Evolutionary conservation across 140 eudicot genomes (phyloP).

Genomic region (Anethum foeniculum): DNA sequence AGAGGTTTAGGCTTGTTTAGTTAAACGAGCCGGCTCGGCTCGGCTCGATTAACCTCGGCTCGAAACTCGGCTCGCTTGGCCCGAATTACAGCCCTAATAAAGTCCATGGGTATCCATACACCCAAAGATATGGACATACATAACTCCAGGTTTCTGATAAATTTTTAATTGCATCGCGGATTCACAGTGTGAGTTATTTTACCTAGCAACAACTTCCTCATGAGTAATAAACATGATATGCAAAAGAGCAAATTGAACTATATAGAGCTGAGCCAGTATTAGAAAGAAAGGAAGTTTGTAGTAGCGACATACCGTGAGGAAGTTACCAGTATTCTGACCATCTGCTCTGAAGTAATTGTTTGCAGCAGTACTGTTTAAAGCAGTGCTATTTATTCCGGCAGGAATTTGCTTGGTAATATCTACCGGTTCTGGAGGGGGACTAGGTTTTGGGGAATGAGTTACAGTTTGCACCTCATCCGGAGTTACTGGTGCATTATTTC

Average conservation of each 20-base stretch:
- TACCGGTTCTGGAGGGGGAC: neutral
- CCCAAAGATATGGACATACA: neutral
- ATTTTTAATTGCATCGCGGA: neutral
- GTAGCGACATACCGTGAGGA: conserved; percentile 6
- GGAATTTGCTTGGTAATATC: conserved; percentile 9
- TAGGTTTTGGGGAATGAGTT: conserved; percentile 16
- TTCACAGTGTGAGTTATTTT: neutral
- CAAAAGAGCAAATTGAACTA: neutral
- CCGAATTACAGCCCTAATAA: no score
- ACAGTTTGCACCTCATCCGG: conserved; percentile 34
- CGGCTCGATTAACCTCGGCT: no score
- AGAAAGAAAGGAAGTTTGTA: conserved; percentile 19
- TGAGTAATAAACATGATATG: neutral
- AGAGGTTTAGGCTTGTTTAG: no score
- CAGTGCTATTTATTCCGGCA: conserved; percentile 11
- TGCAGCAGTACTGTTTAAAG: conserved; percentile 8
- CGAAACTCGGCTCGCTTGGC: no score
- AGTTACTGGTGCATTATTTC: conserved; percentile 28
- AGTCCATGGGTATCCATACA: neutral
- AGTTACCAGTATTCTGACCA: conserved; percentile 12
- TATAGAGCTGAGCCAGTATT: no score
- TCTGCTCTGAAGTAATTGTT: conserved; percentile 12
- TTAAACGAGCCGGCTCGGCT: no score
- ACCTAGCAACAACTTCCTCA: neutral
- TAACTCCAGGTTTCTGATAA: neutral